These are phyloP conservation scores for Xylariaceae sp. DNA, from an alignment of 2,329 filamentous ascomycete genomes.

Conservation along the genomic window DNA sequence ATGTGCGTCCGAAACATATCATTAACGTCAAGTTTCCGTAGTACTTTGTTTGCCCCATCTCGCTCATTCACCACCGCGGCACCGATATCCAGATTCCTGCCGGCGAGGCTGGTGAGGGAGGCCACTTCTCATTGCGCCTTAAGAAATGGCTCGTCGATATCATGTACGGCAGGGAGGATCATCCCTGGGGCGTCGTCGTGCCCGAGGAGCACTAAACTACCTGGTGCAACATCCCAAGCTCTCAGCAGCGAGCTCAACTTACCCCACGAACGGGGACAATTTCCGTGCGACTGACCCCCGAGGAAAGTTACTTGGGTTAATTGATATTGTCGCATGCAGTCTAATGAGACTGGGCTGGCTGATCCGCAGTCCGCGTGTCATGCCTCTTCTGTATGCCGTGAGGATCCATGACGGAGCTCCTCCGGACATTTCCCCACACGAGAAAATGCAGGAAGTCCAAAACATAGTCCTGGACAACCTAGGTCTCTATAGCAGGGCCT, in stretches of 20 bases:
- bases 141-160: constrained; percentile 66
- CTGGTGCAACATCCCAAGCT: background rate
- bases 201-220: constrained; percentile 46
- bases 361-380: background rate
- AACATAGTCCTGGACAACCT: constrained; percentile 9
- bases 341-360: background rate
- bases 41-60: constrained; percentile 68
- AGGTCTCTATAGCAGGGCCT: too few relatives aligned
- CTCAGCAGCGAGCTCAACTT: background rate
- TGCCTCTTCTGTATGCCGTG: background rate
- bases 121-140: constrained; percentile 54
- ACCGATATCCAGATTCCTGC: constrained; percentile 59
- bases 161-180: constrained; percentile 66
- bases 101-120: constrained; percentile 47
- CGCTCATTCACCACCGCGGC: constrained; percentile 62
- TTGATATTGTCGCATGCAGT: background rate
- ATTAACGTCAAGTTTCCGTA: constrained; percentile 30
- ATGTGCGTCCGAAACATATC: background rate
- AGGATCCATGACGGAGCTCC: background rate
- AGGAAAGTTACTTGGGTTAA: background rate
- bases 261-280: background rate
- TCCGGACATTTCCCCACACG: background rate
- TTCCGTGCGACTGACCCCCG: background rate
- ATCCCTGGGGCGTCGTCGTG: constrained; percentile 66
- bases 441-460: background rate